A percentile compares a stretch with the other conserved stretches of the same genome.
These are phyloP conservation scores for Viridothelium virens DNA, from an alignment of 495 filamentous ascomycete genomes.

Conservation along the genomic window DNA sequence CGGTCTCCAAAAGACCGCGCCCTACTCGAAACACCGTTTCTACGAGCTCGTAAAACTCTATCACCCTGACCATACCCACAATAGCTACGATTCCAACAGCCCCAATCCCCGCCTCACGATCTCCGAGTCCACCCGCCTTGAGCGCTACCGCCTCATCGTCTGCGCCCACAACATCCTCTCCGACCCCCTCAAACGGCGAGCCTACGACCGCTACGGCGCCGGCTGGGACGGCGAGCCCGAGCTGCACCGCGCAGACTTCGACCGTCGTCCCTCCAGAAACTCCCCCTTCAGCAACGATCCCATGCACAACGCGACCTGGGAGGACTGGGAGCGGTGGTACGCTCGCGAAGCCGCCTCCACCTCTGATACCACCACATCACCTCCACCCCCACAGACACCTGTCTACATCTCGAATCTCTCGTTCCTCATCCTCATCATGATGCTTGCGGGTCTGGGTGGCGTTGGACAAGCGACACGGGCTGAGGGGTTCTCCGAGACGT, in stretches of 20 bases:
- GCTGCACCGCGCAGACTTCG: constrained; percentile 29
- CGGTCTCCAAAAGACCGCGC: constrained; percentile 48
- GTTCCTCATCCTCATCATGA: constrained; percentile 61
- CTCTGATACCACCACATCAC: constrained; percentile 9
- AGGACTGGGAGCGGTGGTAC: constrained; percentile 94
- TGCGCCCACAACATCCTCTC: constrained; percentile 86
- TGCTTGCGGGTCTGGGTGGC: constrained; percentile 58
- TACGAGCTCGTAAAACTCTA: constrained; percentile 91
- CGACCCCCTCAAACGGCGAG: constrained; percentile 63
- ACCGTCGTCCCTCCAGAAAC: constrained; percentile 25
- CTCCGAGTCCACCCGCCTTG: constrained; percentile 53
- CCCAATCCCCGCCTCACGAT: constrained; percentile 25
- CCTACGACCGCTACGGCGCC: constrained; percentile 72
- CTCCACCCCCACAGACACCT: constrained; percentile 44
- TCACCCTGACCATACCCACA: constrained; percentile 66
- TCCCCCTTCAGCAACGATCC: constrained; percentile 37
- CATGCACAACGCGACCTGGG: constrained; percentile 89
- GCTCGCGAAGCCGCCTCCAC: constrained; percentile 42
- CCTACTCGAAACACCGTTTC: constrained; percentile 76
- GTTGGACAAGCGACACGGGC: constrained; percentile 62
- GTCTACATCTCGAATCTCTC: constrained; percentile 62
- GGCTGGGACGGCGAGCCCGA: constrained; percentile 62
- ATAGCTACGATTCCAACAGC: constrained; percentile 13
- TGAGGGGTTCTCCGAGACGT: constrained; percentile 44
- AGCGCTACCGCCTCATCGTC: constrained; percentile 81